phyloP scores from a whole-genome alignment of 2,329 filamentous ascomycete species.

The Leptographium wingfieldii region DNA sequence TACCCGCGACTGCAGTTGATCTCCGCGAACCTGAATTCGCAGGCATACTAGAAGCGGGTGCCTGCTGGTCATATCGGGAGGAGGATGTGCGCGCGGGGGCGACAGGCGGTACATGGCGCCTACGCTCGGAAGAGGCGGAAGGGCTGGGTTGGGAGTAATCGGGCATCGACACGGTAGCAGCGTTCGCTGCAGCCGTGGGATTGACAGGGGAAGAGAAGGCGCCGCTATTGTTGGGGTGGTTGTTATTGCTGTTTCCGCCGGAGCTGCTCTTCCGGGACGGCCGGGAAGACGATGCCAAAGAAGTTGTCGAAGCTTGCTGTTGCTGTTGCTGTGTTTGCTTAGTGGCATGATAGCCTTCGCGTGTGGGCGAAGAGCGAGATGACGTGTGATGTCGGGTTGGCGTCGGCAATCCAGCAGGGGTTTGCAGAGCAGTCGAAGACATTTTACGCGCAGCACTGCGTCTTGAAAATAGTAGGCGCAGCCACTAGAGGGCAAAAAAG shows the following conservation, averaged over 20 bases:
- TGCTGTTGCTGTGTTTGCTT: slow-evolving; percentile 22
- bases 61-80: slow-evolving; percentile 37
- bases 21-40: slow-evolving; percentile 27
- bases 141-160: slow-evolving; percentile 23
- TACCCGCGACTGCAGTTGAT: slow-evolving; percentile 3
- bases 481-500: background rate
- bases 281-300: slow-evolving; percentile 39
- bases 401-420: slow-evolving; percentile 33
- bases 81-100: slow-evolving; percentile 76
- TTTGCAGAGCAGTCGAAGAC: slow-evolving; percentile 53
- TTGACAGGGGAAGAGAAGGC: slow-evolving; percentile 29
- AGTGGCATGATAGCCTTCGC: slow-evolving; percentile 44
- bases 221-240: slow-evolving; percentile 26
- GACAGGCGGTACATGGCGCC: slow-evolving; percentile 49
- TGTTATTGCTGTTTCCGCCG: slow-evolving; percentile 20
- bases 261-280: slow-evolving; percentile 41
- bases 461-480: background rate
- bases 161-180: slow-evolving; percentile 11
- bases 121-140: slow-evolving; percentile 33
- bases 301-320: slow-evolving; percentile 19
- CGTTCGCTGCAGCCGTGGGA: slow-evolving; percentile 20
- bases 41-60: background rate
- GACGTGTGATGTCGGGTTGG: slow-evolving; percentile 40
- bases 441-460: slow-evolving; percentile 26
- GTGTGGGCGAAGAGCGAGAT: slow-evolving; percentile 36